phyloP scores from a whole-genome alignment of 345 rosid species.

The Firmiana major region DNA sequence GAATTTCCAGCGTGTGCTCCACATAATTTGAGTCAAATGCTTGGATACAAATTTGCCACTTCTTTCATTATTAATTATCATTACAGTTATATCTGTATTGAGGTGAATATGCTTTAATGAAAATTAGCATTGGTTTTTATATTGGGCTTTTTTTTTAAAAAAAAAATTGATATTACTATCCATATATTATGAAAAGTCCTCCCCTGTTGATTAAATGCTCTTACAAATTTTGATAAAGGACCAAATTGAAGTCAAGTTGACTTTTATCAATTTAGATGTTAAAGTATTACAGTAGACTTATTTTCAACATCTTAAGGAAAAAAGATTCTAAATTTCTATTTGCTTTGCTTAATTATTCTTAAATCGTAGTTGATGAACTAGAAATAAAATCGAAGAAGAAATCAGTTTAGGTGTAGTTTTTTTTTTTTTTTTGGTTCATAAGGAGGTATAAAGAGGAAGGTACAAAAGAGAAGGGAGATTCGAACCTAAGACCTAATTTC shows the following conservation, averaged over 20 bases:
- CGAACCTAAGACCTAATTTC: no score
- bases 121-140: not conserved
- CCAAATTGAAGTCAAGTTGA: not conserved
- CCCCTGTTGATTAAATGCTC: not conserved
- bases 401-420: no score
- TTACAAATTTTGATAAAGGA: conserved; percentile 10
- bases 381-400: no score
- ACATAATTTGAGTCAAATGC: not conserved
- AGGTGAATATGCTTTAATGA: not conserved
- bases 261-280: no score
- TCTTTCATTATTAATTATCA: not conserved
- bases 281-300: no score
- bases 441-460: no score
- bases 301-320: no score
- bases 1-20: not conserved
- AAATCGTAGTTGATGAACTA: no score
- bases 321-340: no score
- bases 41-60: not conserved
- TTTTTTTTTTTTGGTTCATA: no score
- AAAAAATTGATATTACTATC: not conserved
- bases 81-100: not conserved
- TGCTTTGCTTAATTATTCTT: no score
- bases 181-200: not conserved
- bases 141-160: not conserved
- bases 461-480: no score